Evolutionary conservation across 2,329 filamentous ascomycete species (phyloP).

Genomic region (Xylaria sp.): DNA sequence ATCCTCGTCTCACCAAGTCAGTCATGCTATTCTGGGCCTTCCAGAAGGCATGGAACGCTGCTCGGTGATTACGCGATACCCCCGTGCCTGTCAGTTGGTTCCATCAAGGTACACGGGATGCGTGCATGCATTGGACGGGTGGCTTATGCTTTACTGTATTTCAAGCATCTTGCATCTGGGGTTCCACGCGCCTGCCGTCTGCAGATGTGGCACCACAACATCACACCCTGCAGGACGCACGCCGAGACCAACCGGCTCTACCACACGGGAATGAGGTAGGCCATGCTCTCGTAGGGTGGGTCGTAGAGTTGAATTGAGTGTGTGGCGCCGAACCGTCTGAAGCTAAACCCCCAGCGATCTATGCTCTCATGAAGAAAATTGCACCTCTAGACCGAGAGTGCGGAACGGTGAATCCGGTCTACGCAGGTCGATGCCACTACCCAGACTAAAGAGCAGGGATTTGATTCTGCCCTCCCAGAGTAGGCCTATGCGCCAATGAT

Average conservation of each 20-base stretch:
- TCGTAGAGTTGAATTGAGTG: neutral
- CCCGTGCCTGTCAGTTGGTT: neutral
- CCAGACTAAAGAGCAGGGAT: conserved; percentile 90
- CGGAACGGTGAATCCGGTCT: conserved; percentile 80
- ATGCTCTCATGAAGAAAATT: conserved; percentile 75
- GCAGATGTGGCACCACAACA: neutral
- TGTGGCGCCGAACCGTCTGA: neutral
- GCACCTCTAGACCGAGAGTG: conserved; percentile 80
- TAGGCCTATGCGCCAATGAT: conserved; percentile 85
- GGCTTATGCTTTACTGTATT: conserved; percentile 4
- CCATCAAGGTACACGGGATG: conserved; percentile 20
- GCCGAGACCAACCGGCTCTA: neutral
- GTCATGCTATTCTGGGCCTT: conserved; percentile 6
- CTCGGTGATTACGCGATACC: conserved; percentile 1
- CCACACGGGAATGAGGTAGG: neutral
- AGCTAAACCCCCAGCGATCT: neutral
- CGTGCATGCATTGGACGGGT: conserved; percentile 7
- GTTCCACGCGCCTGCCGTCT: conserved; percentile 12
- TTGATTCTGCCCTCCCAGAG: conserved; percentile 95
- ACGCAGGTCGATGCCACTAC: conserved; percentile 84
- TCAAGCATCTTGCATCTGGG: neutral
- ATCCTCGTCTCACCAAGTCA: neutral
- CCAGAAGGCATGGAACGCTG: neutral
- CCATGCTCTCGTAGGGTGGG: conserved; percentile 4
- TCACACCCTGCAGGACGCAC: neutral